Evolutionary conservation across 2,329 filamentous ascomycete genomes (phyloP), one percentile per base, ranked within the genome.

Genomic region (Fusarium sororula): DNA sequence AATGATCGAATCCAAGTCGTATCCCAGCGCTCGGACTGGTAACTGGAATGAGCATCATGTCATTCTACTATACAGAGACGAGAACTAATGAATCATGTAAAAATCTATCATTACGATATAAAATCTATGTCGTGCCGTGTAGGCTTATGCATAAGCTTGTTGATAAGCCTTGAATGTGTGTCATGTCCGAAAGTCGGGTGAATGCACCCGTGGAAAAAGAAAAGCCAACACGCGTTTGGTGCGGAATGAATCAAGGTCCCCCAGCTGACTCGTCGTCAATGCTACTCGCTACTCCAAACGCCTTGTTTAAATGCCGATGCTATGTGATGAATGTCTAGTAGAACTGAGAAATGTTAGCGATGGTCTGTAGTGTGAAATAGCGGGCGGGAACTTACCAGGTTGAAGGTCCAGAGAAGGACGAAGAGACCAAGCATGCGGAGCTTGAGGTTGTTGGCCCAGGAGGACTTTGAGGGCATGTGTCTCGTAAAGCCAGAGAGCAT

Each of bases 381-480:
- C 13, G 1, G 4, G 17, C 13, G 15, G 6, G 5, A n/a, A 38
- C 68, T 51, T 73, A 74, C 72, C 55, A 75, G 60, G 55, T 75
- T 75, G 57, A 75, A 26, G 9, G 65, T 41, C 72, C 72, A 75
- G 7, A 75, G 72, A 2, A 75, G 48, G 47, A 73, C 72, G 47
- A 75, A 32, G 22, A 75, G 60, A 9, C 69, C 72, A 56, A 75
- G 24, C 45, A 69, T 61, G 6, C 72, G 72, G 26, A 75, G 11
- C 69, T 75, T 75, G 37, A 75, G 59, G 54, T 70, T 75, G 38
- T 75, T 75, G 26, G 47, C 50, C 72, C 72, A 75, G 1, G 65
- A 70, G 15, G 64, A 63, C 28, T 45, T 75, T 7, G 72, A 75
- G 24, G 72, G 72, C 65, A 75, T 73, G 35, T 75, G 72, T 4